Conservation (phyloP, 2,329 filamentous ascomycete genomes). For the Gaeumannomyces tritici region DNA sequence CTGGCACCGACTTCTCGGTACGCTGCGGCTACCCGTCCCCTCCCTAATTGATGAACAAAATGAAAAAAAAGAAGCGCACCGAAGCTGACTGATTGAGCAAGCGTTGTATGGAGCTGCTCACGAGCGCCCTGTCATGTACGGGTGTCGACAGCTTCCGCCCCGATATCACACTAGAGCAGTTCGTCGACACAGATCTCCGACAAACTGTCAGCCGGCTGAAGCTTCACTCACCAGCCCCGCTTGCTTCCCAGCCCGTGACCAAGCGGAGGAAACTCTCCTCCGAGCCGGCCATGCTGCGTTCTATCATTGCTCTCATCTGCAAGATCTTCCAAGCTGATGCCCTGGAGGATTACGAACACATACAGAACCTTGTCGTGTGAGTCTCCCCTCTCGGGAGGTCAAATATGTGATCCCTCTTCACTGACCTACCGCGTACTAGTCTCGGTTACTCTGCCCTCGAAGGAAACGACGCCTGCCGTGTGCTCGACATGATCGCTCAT, state of each 20-base stretch:
- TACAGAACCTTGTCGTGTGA: slow-evolving; percentile 3
- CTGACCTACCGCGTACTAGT: background rate
- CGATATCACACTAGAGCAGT: slow-evolving; percentile 7
- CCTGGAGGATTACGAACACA: background rate
- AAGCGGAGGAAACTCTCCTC: slow-evolving; percentile 11
- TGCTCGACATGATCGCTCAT: slow-evolving; percentile 39
- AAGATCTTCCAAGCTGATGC: slow-evolving; percentile 3
- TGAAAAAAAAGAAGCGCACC: background rate
- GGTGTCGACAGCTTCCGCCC: background rate
- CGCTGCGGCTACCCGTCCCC: background rate
- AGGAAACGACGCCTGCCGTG: slow-evolving; percentile 13
- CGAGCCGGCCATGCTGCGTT: slow-evolving; percentile 1
- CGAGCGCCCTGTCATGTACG: slow-evolving; percentile 4
- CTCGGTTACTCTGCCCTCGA: slow-evolving; percentile 11
- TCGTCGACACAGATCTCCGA: slow-evolving; percentile 10
- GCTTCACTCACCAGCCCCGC: background rate
- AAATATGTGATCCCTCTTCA: background rate
- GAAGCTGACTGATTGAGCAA: background rate
- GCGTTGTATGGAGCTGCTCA: slow-evolving; percentile 11
- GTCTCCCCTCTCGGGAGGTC: background rate
- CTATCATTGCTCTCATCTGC: slow-evolving; percentile 5
- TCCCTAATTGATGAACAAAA: background rate
- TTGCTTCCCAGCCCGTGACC: background rate
- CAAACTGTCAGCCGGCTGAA: slow-evolving; percentile 8
- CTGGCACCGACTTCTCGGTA: slow-evolving; percentile 15